Base-by-base conservation (phyloP, 2,329 filamentous ascomycete genomes). In the Botrytis fragariae region DNA sequence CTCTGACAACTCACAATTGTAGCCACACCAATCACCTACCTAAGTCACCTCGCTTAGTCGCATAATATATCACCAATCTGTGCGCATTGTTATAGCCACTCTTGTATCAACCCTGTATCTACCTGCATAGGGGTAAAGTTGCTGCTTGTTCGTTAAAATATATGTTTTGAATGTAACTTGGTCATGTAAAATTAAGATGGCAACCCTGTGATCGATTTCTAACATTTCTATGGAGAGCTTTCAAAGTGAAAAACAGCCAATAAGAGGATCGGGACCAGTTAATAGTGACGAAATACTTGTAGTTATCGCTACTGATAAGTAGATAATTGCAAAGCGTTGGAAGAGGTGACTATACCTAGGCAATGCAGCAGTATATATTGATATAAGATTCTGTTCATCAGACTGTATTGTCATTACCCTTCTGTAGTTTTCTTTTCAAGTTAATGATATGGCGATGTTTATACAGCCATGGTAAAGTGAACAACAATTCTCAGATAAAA, bases 171-270 rank as follows among this genome's bases (percentile, higher is more conserved):
- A 59, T 20, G 20, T 35, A 4, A 35, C 10, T 5, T 20, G 29
- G 7, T 35, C 32, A 59, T 35, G 9, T 25, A 35, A 8, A 44
- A 10, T 8, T 8, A 22, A 18, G 59, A n/a, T 39, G 12, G 22
- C 6, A 18, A 14, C 20, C 18, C 4, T 35, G 20, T 39, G 22
- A 14, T 62, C 14, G 7, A 62, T 18, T 39, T 62, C 8, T 16
- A 14, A 2, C 3, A 16, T 8, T 5, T 39, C 1, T 6, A 29
- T 29, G 4, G 18, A 16, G 14, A 29, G n/a, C 2, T 18, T n/a
- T 8, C 2, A 16, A n/a, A 3, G 2, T 29, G 51, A 1, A 29
- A 54, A 6, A 9, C n/a, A 10, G 3, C 6, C 12, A 0, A 7
- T 29, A 0, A 18, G 6, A 16, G 12, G 57, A 22, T 59, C 2